Percentiles rank a stretch among this genome's conserved stretches.
These are phyloP conservation scores for Euphrasia arctica DNA, from an alignment of 305 asterid genomes.

Conservation along the genomic window DNA sequence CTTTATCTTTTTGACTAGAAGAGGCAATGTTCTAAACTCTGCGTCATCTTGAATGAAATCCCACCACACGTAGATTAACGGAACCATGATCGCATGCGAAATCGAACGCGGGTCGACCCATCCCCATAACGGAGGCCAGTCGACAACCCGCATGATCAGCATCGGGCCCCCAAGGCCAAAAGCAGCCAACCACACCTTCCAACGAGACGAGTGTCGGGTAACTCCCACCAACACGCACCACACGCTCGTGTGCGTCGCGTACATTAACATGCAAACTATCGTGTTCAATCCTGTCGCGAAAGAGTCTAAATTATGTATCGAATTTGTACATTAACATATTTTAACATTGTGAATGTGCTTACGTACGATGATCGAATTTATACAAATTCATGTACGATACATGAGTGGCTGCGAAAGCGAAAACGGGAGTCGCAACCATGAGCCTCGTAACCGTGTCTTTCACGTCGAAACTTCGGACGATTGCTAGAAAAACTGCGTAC, in stretches of 20 bases:
- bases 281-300: slow-evolving; percentile 58
- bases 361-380: slow-evolving; percentile 55
- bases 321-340: too few species aligned
- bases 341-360: not conserved
- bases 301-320: too few species aligned
- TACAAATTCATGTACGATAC: slow-evolving; percentile 67
- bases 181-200: slow-evolving; percentile 67
- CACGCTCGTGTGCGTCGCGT: slow-evolving; percentile 38
- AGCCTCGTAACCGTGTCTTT: slow-evolving; percentile 65
- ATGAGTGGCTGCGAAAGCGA: slow-evolving; percentile 67
- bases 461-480: slow-evolving; percentile 55
- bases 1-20: slow-evolving; percentile 43
- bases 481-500: slow-evolving; percentile 57
- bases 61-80: slow-evolving; percentile 82
- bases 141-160: slow-evolving; percentile 54
- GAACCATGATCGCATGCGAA: slow-evolving; percentile 69
- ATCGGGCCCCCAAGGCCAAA: slow-evolving; percentile 8
- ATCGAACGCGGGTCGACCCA: slow-evolving; percentile 74
- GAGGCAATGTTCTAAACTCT: slow-evolving; percentile 50
- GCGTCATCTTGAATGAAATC: slow-evolving; percentile 73
- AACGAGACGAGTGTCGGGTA: slow-evolving; percentile 59
- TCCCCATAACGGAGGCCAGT: slow-evolving; percentile 72
- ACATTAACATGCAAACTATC: slow-evolving; percentile 56
- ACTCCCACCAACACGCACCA: slow-evolving; percentile 86
- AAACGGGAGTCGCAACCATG: slow-evolving; percentile 77